phyloP scores from a whole-genome alignment of 225 moss, liverwort and hornwort species.

The Sphagnum tenellum region DNA sequence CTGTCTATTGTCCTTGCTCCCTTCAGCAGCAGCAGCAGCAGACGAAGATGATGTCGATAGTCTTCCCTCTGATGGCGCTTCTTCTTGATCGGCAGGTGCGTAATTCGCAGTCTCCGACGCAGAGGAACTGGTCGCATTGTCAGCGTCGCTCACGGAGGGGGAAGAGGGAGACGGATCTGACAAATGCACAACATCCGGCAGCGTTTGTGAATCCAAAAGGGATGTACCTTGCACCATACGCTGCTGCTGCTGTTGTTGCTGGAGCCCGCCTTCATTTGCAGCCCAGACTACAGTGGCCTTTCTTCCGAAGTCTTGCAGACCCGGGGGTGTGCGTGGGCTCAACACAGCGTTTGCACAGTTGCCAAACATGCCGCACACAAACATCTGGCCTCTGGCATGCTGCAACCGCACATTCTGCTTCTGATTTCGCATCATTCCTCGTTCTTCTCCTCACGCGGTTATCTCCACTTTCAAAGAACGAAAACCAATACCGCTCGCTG shows the following conservation, averaged over 20 bases:
- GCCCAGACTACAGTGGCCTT: constrained; percentile 34
- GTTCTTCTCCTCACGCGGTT: too few relatives aligned
- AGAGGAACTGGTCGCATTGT: constrained; percentile 8
- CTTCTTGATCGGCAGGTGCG: constrained; percentile 4
- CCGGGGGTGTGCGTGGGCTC: constrained; percentile 39
- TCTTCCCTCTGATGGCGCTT: constrained; percentile 18
- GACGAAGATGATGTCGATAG: constrained; percentile 11
- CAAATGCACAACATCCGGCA: constrained; percentile 8
- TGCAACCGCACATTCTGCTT: constrained; percentile 48
- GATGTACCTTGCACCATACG: constrained; percentile 3
- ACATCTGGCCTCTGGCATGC: constrained; percentile 50
- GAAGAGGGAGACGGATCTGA: constrained; percentile 15
- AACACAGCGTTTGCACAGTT: constrained; percentile 52
- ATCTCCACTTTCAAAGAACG: too few relatives aligned
- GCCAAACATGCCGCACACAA: constrained; percentile 49
- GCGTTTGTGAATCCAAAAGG: constrained; percentile 11
- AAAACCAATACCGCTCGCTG: too few relatives aligned
- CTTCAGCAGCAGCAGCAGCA: neutral
- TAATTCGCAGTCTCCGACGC: constrained; percentile 14
- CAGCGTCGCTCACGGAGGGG: constrained; percentile 18
- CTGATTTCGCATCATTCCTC: constrained; percentile 35
- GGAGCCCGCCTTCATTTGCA: constrained; percentile 18
- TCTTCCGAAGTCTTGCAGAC: constrained; percentile 18
- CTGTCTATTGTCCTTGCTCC: constrained; percentile 2
- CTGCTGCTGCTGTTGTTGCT: constrained; percentile 7